Evolutionary conservation across 1,139 yeast species (phyloP).

Genomic region (Candida sanyaensis): DNA sequence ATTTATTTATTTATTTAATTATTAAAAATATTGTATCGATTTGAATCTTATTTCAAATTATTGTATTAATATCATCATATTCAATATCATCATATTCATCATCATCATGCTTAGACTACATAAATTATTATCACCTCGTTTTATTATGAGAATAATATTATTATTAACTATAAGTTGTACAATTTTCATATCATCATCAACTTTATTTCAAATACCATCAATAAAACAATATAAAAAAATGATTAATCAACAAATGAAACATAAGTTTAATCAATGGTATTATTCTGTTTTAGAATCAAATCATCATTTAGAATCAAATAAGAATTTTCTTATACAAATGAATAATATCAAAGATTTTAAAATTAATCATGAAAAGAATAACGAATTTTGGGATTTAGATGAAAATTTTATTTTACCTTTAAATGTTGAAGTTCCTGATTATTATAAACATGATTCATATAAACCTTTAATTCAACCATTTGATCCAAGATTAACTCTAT

Average conservation of each 20-base stretch:
- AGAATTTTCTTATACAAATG: slow-evolving; percentile 18
- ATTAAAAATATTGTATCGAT: no score
- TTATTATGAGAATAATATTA: slow-evolving; percentile 14
- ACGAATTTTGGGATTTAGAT: slow-evolving; percentile 30
- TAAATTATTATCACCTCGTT: slow-evolving; percentile 10
- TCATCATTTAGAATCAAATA: slow-evolving; percentile 22
- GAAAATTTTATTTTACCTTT: slow-evolving; percentile 17
- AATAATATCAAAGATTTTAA: slow-evolving; percentile 17
- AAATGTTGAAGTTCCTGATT: slow-evolving; percentile 22
- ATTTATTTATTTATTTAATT: no score
- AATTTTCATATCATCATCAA: slow-evolving; percentile 12
- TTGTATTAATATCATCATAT: no score
- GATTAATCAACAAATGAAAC: slow-evolving; percentile 14
- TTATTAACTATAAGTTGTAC: slow-evolving; percentile 15
- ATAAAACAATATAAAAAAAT: slow-evolving; percentile 16
- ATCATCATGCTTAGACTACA: slow-evolving; percentile 1
- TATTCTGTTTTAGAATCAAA: slow-evolving; percentile 21
- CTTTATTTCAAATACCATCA: slow-evolving; percentile 13
- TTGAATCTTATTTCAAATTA: no score
- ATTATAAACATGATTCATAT: slow-evolving; percentile 10
- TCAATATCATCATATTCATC: background rate
- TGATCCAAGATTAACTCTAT: slow-evolving; percentile 52
- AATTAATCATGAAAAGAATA: slow-evolving; percentile 19
- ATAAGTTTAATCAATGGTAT: slow-evolving; percentile 21
- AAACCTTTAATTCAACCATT: slow-evolving; percentile 37